These are phyloP conservation scores for Limonium bicolor DNA, from an alignment of 148 eudicot species.

Conservation along the genomic window DNA sequence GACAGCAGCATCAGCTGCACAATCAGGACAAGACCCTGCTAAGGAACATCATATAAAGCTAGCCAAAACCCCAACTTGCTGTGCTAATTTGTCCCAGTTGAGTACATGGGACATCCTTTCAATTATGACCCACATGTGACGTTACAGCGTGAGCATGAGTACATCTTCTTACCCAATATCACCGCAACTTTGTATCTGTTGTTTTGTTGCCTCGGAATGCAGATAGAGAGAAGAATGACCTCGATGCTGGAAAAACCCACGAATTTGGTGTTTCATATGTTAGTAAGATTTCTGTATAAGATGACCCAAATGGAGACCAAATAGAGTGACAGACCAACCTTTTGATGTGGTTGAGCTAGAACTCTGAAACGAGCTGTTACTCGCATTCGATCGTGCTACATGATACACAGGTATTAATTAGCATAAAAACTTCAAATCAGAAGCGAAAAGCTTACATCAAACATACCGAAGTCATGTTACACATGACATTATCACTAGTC, in stretches of 20 bases:
- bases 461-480: not conserved
- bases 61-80: too few relatives aligned
- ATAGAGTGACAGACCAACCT: slow-evolving; percentile 25
- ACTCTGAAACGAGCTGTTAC: slow-evolving; percentile 36
- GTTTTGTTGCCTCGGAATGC: slow-evolving; percentile 32
- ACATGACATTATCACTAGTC: not conserved
- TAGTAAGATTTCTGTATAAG: not conserved
- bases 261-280: not conserved
- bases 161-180: too few relatives aligned
- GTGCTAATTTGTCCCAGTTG: too few relatives aligned
- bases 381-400: slow-evolving; percentile 43
- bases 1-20: too few relatives aligned
- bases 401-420: not conserved
- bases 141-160: too few relatives aligned
- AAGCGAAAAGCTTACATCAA: not conserved
- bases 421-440: not conserved
- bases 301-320: not conserved
- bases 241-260: slow-evolving; percentile 16
- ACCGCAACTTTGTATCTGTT: slow-evolving; percentile 11
- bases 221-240: slow-evolving; percentile 39
- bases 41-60: too few relatives aligned
- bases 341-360: slow-evolving; percentile 20
- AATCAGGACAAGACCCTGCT: too few relatives aligned
- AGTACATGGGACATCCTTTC: too few relatives aligned
- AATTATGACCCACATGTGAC: too few relatives aligned